phyloP scores from a whole-genome alignment of 2,329 filamentous ascomycete species.

The Dothideomycetes sp. region DNA sequence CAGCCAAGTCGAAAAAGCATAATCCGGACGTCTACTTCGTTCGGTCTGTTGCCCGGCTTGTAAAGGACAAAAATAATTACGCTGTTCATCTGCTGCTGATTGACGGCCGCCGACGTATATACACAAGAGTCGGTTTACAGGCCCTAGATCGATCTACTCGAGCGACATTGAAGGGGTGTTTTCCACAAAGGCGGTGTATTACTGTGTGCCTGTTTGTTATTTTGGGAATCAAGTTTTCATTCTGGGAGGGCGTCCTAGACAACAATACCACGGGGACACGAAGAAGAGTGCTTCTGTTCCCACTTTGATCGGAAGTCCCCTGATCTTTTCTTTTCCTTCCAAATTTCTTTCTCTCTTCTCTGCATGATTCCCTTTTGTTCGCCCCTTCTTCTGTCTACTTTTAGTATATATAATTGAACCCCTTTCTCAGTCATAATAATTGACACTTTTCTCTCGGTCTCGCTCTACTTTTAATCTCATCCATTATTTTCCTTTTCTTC shows the following conservation, averaged over 20 bases:
- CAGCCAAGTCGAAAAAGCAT: slow-evolving; percentile 5
- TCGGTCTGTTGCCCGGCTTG: background rate
- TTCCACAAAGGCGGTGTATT: slow-evolving; percentile 8
- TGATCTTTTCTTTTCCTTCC: slow-evolving; percentile 1
- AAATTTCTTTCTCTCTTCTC: background rate
- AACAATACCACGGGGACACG: slow-evolving; percentile 1
- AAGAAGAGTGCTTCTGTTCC: slow-evolving; percentile 2
- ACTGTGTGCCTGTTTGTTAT: slow-evolving; percentile 8
- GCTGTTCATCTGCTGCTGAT: background rate
- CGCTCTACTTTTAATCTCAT: no score
- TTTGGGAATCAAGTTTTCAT: slow-evolving; percentile 6
- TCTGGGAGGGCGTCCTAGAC: slow-evolving; percentile 12
- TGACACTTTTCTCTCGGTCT: no score
- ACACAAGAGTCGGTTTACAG: background rate
- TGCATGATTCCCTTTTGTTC: slow-evolving; percentile 11
- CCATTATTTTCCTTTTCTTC: no score
- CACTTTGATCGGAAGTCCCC: no score
- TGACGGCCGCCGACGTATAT: slow-evolving; percentile 2
- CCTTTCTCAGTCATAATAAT: no score
- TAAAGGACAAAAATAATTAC: slow-evolving; percentile 1
- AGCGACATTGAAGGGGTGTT: slow-evolving; percentile 6
- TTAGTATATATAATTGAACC: slow-evolving; percentile 14
- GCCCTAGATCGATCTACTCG: slow-evolving; percentile 5
- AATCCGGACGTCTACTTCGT: slow-evolving; percentile 2
- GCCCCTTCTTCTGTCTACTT: slow-evolving; percentile 11